Percentiles rank a stretch among this genome's conserved stretches.
These are phyloP conservation scores for Debaryomycetaceae sp. DNA, from an alignment of 1,139 yeast genomes.

Conservation along the genomic window DNA sequence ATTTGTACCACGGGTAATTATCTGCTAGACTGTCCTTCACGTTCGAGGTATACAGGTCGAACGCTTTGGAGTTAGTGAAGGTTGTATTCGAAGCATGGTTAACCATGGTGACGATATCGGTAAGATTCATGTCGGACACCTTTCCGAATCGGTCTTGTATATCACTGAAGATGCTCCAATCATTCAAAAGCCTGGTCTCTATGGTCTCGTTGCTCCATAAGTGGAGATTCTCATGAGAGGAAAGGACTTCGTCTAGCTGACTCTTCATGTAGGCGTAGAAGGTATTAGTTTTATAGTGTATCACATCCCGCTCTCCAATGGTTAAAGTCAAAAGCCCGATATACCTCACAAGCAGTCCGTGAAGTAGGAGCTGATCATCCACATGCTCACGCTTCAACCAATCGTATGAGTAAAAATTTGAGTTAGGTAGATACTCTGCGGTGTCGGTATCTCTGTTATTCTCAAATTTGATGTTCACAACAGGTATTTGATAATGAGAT, in stretches of 20 bases:
- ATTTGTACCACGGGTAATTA: slow-evolving; percentile 72
- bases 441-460: slow-evolving; percentile 28
- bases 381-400: slow-evolving; percentile 30
- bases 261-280: slow-evolving; percentile 16
- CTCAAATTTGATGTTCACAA: slow-evolving; percentile 33
- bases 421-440: slow-evolving; percentile 31
- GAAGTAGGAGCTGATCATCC: slow-evolving; percentile 29
- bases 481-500: slow-evolving; percentile 29
- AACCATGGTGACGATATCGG: slow-evolving; percentile 17
- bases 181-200: slow-evolving; percentile 18
- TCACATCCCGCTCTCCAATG: slow-evolving; percentile 43
- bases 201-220: slow-evolving; percentile 22
- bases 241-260: slow-evolving; percentile 14
- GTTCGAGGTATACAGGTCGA: slow-evolving; percentile 33
- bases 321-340: slow-evolving; percentile 36
- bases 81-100: slow-evolving; percentile 11
- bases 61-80: slow-evolving; percentile 15
- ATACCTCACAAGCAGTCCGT: slow-evolving; percentile 37
- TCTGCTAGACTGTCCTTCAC: slow-evolving; percentile 47
- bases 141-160: slow-evolving; percentile 13
- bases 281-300: slow-evolving; percentile 22
- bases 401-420: slow-evolving; percentile 32
- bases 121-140: slow-evolving; percentile 13
- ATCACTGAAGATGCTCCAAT: slow-evolving; percentile 21
- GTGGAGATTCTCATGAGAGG: slow-evolving; percentile 10